These are phyloP conservation scores for Pyricularia sp. DNA, from an alignment of 2,329 filamentous ascomycete genomes.

Conservation along the genomic window DNA sequence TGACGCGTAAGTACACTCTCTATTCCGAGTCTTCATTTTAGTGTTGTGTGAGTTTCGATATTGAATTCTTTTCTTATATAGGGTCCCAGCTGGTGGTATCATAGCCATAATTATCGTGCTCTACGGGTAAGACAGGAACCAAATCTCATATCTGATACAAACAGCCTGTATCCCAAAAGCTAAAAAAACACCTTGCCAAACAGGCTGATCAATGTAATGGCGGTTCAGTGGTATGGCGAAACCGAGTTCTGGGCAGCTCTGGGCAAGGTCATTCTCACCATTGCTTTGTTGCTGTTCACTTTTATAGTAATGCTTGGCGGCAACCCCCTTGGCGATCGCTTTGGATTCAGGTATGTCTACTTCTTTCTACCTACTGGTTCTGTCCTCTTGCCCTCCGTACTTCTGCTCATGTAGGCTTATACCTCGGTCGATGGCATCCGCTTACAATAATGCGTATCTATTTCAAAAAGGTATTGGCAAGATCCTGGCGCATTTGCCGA, in stretches of 20 bases:
- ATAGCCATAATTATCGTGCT: slow-evolving; percentile 49
- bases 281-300: slow-evolving; percentile 66
- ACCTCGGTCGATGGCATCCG: not conserved
- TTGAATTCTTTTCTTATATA: not conserved
- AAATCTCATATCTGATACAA: not conserved
- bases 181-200: slow-evolving; percentile 11
- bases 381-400: too few relatives aligned
- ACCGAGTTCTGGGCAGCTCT: slow-evolving; percentile 68
- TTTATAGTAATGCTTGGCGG: slow-evolving; percentile 78
- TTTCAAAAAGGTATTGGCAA: slow-evolving; percentile 37
- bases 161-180: not conserved
- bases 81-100: slow-evolving; percentile 42
- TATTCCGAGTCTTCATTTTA: not conserved
- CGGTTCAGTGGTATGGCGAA: slow-evolving; percentile 67
- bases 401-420: not conserved
- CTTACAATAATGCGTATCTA: not conserved
- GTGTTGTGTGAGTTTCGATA: not conserved
- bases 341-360: slow-evolving; percentile 53
- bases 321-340: slow-evolving; percentile 62
- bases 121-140: slow-evolving; percentile 26
- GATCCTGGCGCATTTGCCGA: slow-evolving; percentile 62
- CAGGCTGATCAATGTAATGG: slow-evolving; percentile 57
- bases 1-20: slow-evolving; percentile 7
- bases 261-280: slow-evolving; percentile 62
- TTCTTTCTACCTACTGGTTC: not conserved